These are phyloP conservation scores for Polysphondylium violaceum DNA, from an alignment of 78 protist genomes.

Conservation along the genomic window DNA sequence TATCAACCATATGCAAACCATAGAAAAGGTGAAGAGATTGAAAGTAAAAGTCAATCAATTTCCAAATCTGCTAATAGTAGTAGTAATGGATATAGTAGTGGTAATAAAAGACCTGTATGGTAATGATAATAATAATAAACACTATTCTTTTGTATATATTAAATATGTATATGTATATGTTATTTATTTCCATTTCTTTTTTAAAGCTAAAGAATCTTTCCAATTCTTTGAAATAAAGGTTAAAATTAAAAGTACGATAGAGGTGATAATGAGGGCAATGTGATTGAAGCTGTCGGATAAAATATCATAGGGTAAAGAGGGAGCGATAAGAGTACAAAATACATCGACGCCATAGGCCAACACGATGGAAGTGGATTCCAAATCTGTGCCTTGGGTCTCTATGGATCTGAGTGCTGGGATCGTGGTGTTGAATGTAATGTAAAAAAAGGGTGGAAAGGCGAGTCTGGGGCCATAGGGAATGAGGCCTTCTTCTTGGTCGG, in stretches of 20 bases:
- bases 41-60: background rate
- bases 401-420: background rate
- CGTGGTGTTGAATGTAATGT: constrained; percentile 23
- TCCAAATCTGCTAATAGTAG: background rate
- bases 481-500: constrained; percentile 57
- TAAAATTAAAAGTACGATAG: constrained; percentile 16
- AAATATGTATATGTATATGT: constrained; percentile 5
- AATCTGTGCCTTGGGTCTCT: constrained; percentile 24
- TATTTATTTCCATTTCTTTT: constrained; percentile 66
- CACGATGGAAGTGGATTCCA: constrained; percentile 50
- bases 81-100: background rate
- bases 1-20: constrained; percentile 18
- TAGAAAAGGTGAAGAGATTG: background rate
- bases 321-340: constrained; percentile 29
- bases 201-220: background rate
- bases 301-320: constrained; percentile 54
- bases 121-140: background rate
- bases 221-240: constrained; percentile 13
- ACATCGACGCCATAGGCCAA: constrained; percentile 44
- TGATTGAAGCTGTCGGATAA: constrained; percentile 47
- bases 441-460: constrained; percentile 44
- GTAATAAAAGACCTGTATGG: background rate
- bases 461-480: constrained; percentile 38
- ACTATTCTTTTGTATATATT: background rate
- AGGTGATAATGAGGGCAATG: constrained; percentile 30